Evolutionary conservation across 2,329 filamentous ascomycete genomes (phyloP), one percentile per base, ranked within the genome.

Genomic region (Tolypocladium ophioglossoides): DNA sequence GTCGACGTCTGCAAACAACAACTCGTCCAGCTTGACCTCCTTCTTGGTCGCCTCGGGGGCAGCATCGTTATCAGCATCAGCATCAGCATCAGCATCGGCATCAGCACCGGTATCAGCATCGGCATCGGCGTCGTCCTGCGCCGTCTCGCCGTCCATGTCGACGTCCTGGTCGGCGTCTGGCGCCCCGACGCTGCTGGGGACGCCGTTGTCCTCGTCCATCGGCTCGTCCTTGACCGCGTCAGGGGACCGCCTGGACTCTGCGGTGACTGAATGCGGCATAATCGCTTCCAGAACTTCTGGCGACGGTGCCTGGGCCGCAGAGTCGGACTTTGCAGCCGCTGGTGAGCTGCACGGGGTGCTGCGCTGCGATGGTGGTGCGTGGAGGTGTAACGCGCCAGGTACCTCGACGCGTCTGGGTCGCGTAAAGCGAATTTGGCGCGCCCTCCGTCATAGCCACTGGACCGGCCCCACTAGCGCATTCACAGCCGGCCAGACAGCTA

Each of bases 1-100:
- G 47, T 82, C 80, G 20, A 73, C 72, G 58, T 82, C 79, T 37
- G 71, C 75, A 54, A 85, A 85, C 12, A 85, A 60, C 12, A 85
- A 60, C 5, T 84, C 79, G 50, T 83, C 80, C 8, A 85, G 68
- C 54, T 79, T 82, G 47, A 76, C 69, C 41, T 78, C 73, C 27
- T 74, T 71, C 56, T 76, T 75, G 16, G 51, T n/a, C n/a, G n/a
- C n/a, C n/a, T n/a, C n/a, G n/a, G n/a, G n/a, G n/a, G n/a, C n/a
- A n/a, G n/a, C n/a, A n/a, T n/a, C n/a, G n/a, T n/a, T n/a, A n/a
- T n/a, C n/a, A n/a, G n/a, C n/a, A n/a, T n/a, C n/a, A n/a, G n/a
- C n/a, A n/a, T n/a, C n/a, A n/a, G n/a, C n/a, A n/a, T n/a, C n/a
- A n/a, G n/a, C n/a, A n/a, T n/a, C n/a, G n/a, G n/a, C n/a, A n/a